A percentile compares a stretch with the other conserved stretches of the same genome.
These are phyloP conservation scores for Lycium barbarum DNA, from an alignment of 257 asterid genomes.

Conservation along the genomic window DNA sequence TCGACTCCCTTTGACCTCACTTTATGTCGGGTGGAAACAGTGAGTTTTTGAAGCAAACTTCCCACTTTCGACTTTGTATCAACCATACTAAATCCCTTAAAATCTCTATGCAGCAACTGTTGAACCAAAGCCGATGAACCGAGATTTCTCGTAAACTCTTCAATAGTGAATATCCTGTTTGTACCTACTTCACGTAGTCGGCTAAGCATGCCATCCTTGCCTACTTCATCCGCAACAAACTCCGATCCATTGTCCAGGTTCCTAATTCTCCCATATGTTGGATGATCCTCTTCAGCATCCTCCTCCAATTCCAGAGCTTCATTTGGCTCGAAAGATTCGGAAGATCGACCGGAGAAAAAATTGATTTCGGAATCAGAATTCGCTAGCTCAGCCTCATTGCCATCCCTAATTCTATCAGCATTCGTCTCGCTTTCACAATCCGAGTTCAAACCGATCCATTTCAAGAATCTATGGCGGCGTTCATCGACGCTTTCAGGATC, in stretches of 20 bases:
- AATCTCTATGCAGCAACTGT: constrained; percentile 55
- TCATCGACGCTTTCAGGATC: constrained; percentile 64
- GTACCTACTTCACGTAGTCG: constrained; percentile 63
- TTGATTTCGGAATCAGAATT: constrained; percentile 51
- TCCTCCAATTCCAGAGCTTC: constrained; percentile 42
- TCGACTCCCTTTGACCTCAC: constrained; percentile 50
- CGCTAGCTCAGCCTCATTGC: constrained; percentile 49
- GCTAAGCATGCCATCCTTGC: constrained; percentile 51
- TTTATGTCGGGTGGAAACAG: constrained; percentile 39
- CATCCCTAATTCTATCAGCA: constrained; percentile 48
- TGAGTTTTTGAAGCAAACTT: constrained; percentile 65
- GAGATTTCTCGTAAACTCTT: constrained; percentile 64
- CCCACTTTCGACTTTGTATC: constrained; percentile 55
- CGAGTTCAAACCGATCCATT: constrained; percentile 71
- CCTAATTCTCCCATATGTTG: constrained; percentile 45
- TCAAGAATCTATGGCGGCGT: constrained; percentile 70
- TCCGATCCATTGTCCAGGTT: constrained; percentile 63
- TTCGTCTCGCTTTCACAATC: constrained; percentile 34
- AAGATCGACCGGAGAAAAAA: constrained; percentile 52
- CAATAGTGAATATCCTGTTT: constrained; percentile 54
- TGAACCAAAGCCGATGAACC: constrained; percentile 72
- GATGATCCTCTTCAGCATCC: constrained; percentile 44
- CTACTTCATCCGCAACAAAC: constrained; percentile 50
- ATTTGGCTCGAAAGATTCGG: constrained; percentile 44
- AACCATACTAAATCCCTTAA: constrained; percentile 36